A percentile compares a stretch with the other conserved stretches of the same genome.
Evolutionary conservation across 169 alveolate genomes (phyloP).

Genomic region (Cryptosporidium muris): DNA sequence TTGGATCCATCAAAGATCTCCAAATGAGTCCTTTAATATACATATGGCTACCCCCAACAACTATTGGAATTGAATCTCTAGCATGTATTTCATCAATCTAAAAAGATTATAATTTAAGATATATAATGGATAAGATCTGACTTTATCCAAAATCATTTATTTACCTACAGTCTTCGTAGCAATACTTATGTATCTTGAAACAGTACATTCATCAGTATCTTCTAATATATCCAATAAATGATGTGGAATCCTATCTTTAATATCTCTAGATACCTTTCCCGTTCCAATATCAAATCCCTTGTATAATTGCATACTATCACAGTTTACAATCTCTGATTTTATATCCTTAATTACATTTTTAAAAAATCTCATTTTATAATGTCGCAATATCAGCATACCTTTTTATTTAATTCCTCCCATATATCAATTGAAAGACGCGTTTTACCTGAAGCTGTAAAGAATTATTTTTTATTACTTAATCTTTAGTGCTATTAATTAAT

Average conservation of each 20-base stretch:
- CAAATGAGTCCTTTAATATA: constrained; percentile 52
- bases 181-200: constrained; percentile 20
- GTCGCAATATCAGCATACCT: constrained; percentile 13
- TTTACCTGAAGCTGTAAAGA: constrained; percentile 66
- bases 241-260: constrained; percentile 30
- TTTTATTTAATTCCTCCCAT: constrained; percentile 38
- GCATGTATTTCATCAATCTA: constrained; percentile 20
- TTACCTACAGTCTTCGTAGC: constrained; percentile 53
- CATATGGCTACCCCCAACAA: constrained; percentile 69
- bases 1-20: constrained; percentile 54
- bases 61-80: constrained; percentile 11
- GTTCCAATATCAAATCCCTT: constrained; percentile 69
- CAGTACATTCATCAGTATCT: constrained; percentile 40
- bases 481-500: neutral
- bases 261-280: constrained; percentile 52
- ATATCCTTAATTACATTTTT: neutral
- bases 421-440: constrained; percentile 49
- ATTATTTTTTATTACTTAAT: neutral
- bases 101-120: neutral
- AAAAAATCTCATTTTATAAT: neutral
- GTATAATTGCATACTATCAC: constrained; percentile 64
- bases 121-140: neutral
- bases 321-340: constrained; percentile 51
- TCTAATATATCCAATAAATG: constrained; percentile 50
- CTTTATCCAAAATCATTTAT: neutral